These are phyloP conservation scores for Aspergillus novoparasiticus DNA, from an alignment of 2,329 filamentous ascomycete genomes.

Conservation along the genomic window DNA sequence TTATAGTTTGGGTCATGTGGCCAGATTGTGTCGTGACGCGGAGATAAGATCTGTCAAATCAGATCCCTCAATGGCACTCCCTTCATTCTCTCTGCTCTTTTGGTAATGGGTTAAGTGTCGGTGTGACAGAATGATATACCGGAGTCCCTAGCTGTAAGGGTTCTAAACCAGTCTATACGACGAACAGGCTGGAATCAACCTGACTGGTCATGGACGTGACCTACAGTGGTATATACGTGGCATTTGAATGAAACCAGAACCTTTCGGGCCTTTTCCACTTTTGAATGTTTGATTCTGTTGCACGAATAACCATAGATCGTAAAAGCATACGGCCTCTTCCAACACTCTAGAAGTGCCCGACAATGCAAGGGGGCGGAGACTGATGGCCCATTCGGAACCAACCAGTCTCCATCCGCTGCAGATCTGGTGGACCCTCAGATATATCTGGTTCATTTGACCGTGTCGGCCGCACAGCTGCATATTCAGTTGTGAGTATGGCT, in stretches of 20 bases:
- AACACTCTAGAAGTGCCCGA: background rate
- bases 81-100: background rate
- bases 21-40: background rate
- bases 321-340: background rate
- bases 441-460: background rate
- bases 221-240: background rate
- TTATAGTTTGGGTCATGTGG: background rate
- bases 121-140: background rate
- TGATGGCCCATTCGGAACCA: background rate
- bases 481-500: background rate
- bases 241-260: background rate
- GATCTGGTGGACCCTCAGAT: no score
- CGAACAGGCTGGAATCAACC: background rate
- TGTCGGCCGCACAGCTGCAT: background rate
- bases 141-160: background rate
- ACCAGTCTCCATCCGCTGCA: background rate
- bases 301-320: no score
- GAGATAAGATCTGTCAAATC: conserved; percentile 3
- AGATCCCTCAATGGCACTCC: background rate
- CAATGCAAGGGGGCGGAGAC: background rate
- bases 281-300: no score
- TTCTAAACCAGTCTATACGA: background rate
- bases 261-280: no score
- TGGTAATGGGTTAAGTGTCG: background rate
- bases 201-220: background rate